Percentiles rank a stretch among this genome's conserved stretches.
Evolutionary conservation across 176 grass and related monocot species (phyloP).

Genomic region (Stipa capillata): DNA sequence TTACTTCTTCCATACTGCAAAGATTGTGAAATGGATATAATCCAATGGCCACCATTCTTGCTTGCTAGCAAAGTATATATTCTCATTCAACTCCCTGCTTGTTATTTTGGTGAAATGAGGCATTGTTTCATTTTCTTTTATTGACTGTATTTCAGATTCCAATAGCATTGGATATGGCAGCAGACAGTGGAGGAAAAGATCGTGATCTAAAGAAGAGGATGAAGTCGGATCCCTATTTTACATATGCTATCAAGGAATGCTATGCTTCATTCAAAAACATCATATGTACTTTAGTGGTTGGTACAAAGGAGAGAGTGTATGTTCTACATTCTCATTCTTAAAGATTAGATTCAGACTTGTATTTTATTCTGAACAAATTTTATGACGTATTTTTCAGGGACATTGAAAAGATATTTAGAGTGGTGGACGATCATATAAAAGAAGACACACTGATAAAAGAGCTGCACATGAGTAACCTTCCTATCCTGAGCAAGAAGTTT

Average conservation of each 20-base stretch:
- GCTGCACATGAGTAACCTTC: conserved; percentile 65
- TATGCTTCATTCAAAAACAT: conserved; percentile 88
- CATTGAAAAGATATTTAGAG: conserved; percentile 62
- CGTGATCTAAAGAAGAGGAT: conserved; percentile 82
- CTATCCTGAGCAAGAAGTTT: conserved; percentile 69
- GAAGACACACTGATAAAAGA: conserved; percentile 33
- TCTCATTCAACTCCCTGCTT: conserved; percentile 13
- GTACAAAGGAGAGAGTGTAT: conserved; percentile 48
- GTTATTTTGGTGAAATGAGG: not conserved
- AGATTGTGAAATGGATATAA: conserved; percentile 63
- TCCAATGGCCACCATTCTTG: conserved; percentile 95
- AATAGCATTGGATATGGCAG: conserved; percentile 94
- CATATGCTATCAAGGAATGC: conserved; percentile 83
- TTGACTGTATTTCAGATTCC: conserved; percentile 60
- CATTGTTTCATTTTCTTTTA: conserved; percentile 2
- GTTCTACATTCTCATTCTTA: conserved; percentile 24
- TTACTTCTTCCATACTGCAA: conserved; percentile 90
- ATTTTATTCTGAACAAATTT: not conserved
- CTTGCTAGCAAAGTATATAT: conserved; percentile 86
- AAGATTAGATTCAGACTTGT: not conserved
- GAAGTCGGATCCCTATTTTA: conserved; percentile 61
- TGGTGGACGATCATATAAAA: conserved; percentile 48
- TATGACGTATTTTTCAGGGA: conserved; percentile 39
- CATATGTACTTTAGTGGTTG: conserved; percentile 65
- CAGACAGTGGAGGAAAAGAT: conserved; percentile 83